Percentiles rank a stretch among this genome's conserved stretches.
phyloP scores from a whole-genome alignment of 768 basidiomycete species.

The Lactarius sanguifluus region DNA sequence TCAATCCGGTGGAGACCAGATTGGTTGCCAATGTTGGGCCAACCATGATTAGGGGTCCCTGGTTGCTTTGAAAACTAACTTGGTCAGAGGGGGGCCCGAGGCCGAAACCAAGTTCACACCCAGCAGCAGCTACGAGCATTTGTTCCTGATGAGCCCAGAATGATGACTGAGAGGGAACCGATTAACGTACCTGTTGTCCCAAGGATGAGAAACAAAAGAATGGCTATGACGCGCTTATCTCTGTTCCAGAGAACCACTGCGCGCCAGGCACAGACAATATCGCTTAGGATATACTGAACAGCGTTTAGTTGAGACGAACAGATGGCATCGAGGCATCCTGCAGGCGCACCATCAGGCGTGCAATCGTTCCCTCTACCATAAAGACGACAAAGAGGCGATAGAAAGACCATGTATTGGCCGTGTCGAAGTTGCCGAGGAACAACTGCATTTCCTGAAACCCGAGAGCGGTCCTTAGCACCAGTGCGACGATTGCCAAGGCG shows the following conservation, averaged over 20 bases:
- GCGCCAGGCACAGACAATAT: constrained; percentile 5
- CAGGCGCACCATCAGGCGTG: too few relatives aligned
- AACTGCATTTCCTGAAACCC: not conserved
- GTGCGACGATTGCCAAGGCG: not conserved
- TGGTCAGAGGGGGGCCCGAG: not conserved
- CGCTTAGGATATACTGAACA: too few relatives aligned
- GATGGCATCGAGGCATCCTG: too few relatives aligned
- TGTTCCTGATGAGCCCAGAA: too few relatives aligned
- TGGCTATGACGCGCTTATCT: not conserved
- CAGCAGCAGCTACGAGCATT: not conserved
- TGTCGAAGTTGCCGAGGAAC: too few relatives aligned
- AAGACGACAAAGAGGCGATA: too few relatives aligned
- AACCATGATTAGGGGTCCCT: not conserved
- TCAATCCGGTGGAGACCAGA: constrained; percentile 7
- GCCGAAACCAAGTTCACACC: not conserved
- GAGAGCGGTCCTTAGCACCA: not conserved
- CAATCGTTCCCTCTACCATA: too few relatives aligned
- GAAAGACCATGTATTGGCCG: too few relatives aligned
- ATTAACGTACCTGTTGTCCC: not conserved
- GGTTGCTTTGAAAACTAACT: too few relatives aligned
- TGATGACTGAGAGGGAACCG: too few relatives aligned
- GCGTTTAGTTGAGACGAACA: too few relatives aligned
- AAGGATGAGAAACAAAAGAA: not conserved
- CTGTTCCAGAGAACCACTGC: constrained; percentile 5
- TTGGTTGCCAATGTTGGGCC: not conserved